These are phyloP conservation scores for Aspergillus sp. DNA, from an alignment of 2,329 filamentous ascomycete species.

Conservation along the genomic window DNA sequence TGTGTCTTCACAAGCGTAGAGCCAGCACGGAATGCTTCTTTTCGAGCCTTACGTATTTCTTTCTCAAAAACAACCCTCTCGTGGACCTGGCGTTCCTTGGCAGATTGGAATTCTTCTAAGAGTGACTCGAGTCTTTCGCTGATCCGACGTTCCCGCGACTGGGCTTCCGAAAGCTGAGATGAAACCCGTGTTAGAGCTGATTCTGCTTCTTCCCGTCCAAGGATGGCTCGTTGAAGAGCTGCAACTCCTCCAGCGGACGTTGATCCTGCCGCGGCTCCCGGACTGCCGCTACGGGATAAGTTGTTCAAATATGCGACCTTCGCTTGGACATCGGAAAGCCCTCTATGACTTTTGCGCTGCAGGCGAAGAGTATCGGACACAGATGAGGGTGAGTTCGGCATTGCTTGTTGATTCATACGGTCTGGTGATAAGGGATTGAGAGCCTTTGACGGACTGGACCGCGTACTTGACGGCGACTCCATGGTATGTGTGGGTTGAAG, in stretches of 20 bases:
- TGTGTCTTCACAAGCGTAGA: conserved; percentile 56
- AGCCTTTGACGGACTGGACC: conserved; percentile 29
- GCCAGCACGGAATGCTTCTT: conserved; percentile 59
- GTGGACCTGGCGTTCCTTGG: conserved; percentile 52
- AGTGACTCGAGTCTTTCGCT: conserved; percentile 46
- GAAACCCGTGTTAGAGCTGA: conserved; percentile 35
- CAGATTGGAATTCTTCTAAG: conserved; percentile 53
- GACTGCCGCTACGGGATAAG: conserved; percentile 38
- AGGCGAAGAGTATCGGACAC: conserved; percentile 35
- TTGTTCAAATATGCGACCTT: conserved; percentile 51
- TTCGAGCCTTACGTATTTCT: conserved; percentile 55
- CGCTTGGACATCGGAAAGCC: conserved; percentile 46
- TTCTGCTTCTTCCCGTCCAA: conserved; percentile 49
- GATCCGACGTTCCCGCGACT: conserved; percentile 45
- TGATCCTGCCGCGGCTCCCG: conserved; percentile 24
- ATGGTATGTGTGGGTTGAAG: conserved; percentile 21
- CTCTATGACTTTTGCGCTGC: conserved; percentile 38
- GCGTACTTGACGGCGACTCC: conserved; percentile 37
- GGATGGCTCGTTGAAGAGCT: conserved; percentile 45
- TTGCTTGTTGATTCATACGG: conserved; percentile 49
- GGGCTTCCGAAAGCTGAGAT: conserved; percentile 42
- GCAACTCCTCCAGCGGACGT: conserved; percentile 40
- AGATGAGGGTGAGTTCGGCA: conserved; percentile 42
- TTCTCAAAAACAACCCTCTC: conserved; percentile 55
- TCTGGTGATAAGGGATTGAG: conserved; percentile 50